Evolutionary conservation across 176 grass and related monocot genomes (phyloP), one percentile per base, ranked within the genome.

Genomic region (Avena eriantha): DNA sequence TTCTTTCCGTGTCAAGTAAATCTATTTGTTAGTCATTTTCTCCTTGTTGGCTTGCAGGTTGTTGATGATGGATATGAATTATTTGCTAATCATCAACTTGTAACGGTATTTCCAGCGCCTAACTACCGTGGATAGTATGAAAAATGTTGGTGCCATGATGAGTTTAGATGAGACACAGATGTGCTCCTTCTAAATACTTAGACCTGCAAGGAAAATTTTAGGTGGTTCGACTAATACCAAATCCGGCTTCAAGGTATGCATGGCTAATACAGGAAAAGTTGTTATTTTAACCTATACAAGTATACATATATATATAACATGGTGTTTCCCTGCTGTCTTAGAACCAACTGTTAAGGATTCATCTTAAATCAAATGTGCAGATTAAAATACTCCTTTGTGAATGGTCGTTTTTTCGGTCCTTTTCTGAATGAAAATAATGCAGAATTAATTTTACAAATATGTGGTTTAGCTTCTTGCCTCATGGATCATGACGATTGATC

Each of bases 31-130:
- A 58, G 9, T 56, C 60, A 50, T 76, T 67, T 11, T 69, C 55
- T 29, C 48, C 29, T 82, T 87, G 49, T 57, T 68, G 3, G 41
- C 60, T 83, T 82, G 19, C 77, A 95, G 93, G 93, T 95, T 63
- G 93, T 95, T 22, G 93, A 95, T 73, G 93, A 95, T 90, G 93
- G 93, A 67, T 95, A 95, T 50, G 93, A 95, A 61, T 95, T 95
- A 80, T 95, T 95, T 21, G 90, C 90, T 45, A 67, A 84, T 69
- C 90, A 82, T 54, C 90, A 86, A 83, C 90, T 95, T 7, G 90
- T 95, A 61, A 94, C 90, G 55, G 85, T 94, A 79, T 94, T 94
- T 79, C 91, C 89, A 0, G 93, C 90, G 15, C 93, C 93, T 71
- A 95, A 95, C 39, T 82, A 95, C 76, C 92, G 90, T 73, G 90